Conservation (phyloP, 148 eudicot genomes). For the Bassia scoparia region DNA sequence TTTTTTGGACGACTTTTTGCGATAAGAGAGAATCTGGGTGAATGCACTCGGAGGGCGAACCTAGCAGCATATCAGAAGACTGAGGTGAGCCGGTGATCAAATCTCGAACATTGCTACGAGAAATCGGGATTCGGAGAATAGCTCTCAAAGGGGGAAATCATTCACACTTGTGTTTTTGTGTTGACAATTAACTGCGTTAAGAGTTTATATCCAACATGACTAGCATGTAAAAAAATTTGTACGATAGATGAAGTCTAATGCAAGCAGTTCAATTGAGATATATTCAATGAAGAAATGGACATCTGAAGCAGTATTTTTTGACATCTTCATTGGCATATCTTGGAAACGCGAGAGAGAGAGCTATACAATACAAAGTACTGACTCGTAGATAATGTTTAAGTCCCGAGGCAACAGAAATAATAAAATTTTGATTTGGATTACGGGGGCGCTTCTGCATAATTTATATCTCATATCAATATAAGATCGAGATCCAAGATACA, state of each 20-base stretch:
- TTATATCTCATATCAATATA: too few species aligned
- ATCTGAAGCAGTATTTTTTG: background rate
- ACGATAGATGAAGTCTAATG: constrained; percentile 2
- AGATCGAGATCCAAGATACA: too few species aligned
- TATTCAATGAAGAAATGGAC: constrained; percentile 5
- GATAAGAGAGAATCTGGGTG: constrained; percentile 20
- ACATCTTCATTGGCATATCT: too few species aligned
- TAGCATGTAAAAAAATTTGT: background rate
- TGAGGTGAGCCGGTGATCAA: constrained; percentile 15
- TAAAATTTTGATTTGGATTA: too few species aligned
- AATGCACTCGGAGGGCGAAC: constrained; percentile 22
- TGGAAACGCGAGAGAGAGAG: too few species aligned
- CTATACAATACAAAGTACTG: too few species aligned
- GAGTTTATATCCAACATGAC: constrained; percentile 2
- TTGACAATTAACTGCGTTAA: constrained; percentile 1
- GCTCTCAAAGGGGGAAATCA: constrained; percentile 1
- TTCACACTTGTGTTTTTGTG: constrained; percentile 9
- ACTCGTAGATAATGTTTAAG: too few species aligned
- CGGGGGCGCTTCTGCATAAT: too few species aligned
- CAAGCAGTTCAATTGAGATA: background rate
- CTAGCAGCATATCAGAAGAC: constrained; percentile 4
- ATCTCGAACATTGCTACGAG: background rate
- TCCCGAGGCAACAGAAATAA: too few species aligned
- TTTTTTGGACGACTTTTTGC: constrained; percentile 1
- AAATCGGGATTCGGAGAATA: constrained; percentile 15